Conservation (phyloP, 2,329 filamentous ascomycete species). For the Nigrospora osmanthi region DNA sequence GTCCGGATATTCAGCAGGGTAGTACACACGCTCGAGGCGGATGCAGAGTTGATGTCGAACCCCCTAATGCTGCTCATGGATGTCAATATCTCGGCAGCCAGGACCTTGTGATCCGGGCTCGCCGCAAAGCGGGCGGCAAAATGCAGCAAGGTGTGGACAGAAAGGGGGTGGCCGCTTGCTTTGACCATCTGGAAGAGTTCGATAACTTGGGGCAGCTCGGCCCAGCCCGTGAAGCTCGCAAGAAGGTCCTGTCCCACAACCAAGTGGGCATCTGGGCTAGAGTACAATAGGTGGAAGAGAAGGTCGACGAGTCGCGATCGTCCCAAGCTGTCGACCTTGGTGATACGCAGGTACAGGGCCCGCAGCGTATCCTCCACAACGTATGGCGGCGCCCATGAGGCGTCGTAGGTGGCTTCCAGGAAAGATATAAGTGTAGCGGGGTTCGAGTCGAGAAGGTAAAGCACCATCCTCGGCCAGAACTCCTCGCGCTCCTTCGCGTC, state of each 20-base stretch:
- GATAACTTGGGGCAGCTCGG: constrained; percentile 6
- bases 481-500: constrained; percentile 9
- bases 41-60: constrained; percentile 36
- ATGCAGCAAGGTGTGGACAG: constrained; percentile 35
- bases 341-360: constrained; percentile 9
- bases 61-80: constrained; percentile 21
- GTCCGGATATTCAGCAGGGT: constrained; percentile 40
- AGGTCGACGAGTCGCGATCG: constrained; percentile 8
- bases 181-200: constrained; percentile 11
- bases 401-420: constrained; percentile 15
- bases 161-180: constrained; percentile 12
- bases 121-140: constrained; percentile 38
- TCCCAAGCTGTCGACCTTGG: neutral
- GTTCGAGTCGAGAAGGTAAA: constrained; percentile 11
- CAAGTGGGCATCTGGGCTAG: constrained; percentile 13
- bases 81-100: constrained; percentile 36
- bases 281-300: constrained; percentile 11
- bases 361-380: constrained; percentile 19
- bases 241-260: constrained; percentile 14
- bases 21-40: constrained; percentile 48
- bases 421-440: constrained; percentile 10
- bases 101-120: constrained; percentile 26
- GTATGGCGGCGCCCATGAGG: constrained; percentile 19
- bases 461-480: constrained; percentile 17
- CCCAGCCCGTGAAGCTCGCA: constrained; percentile 5